These are phyloP conservation scores for Penicillium sp. DNA, from an alignment of 2,329 filamentous ascomycete genomes.

Conservation along the genomic window DNA sequence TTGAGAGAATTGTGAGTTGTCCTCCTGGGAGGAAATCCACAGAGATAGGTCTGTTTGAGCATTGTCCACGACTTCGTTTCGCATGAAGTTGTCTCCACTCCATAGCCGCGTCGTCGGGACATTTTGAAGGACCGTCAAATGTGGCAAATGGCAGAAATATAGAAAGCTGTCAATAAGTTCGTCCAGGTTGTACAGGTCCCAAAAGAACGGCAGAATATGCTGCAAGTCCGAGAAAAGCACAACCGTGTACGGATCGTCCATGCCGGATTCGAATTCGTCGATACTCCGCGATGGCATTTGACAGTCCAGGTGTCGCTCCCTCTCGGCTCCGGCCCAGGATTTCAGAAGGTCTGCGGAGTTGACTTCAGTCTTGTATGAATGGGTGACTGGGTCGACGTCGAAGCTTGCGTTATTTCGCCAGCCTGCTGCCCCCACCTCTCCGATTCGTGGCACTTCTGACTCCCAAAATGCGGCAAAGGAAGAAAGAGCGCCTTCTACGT, in stretches of 20 bases:
- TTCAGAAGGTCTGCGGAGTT: slow-evolving; percentile 32
- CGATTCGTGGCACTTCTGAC: slow-evolving; percentile 70
- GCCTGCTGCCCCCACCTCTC: slow-evolving; percentile 65
- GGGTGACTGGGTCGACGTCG: slow-evolving; percentile 34
- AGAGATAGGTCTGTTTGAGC: slow-evolving; percentile 19
- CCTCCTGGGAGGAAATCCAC: slow-evolving; percentile 22
- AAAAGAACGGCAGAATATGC: slow-evolving; percentile 50
- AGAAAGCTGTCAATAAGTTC: slow-evolving; percentile 66
- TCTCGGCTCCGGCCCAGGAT: slow-evolving; percentile 53
- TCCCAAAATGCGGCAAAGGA: slow-evolving; percentile 78
- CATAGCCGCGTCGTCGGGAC: slow-evolving; percentile 33
- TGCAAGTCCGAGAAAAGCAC: slow-evolving; percentile 74
- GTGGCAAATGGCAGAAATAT: slow-evolving; percentile 61
- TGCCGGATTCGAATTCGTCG: slow-evolving; percentile 58
- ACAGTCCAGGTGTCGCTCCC: slow-evolving; percentile 45
- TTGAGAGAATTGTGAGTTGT: slow-evolving; percentile 8
- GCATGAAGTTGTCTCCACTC: slow-evolving; percentile 53
- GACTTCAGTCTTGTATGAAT: slow-evolving; percentile 21
- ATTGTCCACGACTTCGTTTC: slow-evolving; percentile 37
- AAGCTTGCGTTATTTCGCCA: slow-evolving; percentile 49
- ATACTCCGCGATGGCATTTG: slow-evolving; percentile 65
- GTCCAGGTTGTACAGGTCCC: slow-evolving; percentile 30
- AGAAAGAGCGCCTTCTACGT: slow-evolving; percentile 16
- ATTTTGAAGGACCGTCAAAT: slow-evolving; percentile 34
- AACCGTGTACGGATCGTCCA: slow-evolving; percentile 77